Base-by-base conservation (phyloP, 331 rosid genomes). In the Pyrus hybrid region DNA sequence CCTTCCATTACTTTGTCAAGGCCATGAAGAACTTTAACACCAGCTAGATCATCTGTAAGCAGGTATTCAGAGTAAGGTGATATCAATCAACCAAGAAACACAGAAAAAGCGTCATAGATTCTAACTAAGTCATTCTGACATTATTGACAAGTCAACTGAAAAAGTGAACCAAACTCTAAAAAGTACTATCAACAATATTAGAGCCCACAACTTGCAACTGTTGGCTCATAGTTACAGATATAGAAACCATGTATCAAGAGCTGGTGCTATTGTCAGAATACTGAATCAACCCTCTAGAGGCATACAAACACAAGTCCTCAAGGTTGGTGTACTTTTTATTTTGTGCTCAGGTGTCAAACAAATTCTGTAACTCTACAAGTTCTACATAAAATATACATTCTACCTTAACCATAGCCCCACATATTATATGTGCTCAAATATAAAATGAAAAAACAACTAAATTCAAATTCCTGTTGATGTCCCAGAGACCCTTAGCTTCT, bases 11-110 rank as follows among this genome's bases (percentile, higher is more conserved):
- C 97, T 92, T 91, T 94, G 79, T 94, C 97, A 67, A 94, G 56
- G 70, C 97, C 99, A 81, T 92, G 96, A 76, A 94, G 96, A 75
- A 92, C 97, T 90, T 94, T 94, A 85, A 89, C 87, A 63, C 99
- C 96, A 2, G 92, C 91, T 73, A 94, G 78, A 83, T 86, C 85
- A 79, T 75, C 94, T 94, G 84, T 76, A 47, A 65, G 75, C 70
- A 69, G 61, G 63, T 62, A 9, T 28, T 61, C 47, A 57, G 76
- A 43, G 78, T 51, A 28, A 71, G 56, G 63, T 68, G 56, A 69
- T 18, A 58, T 68, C 22, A 53, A 64, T 54, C 29, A 43, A 41
- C 67, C 21, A 54, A 63, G 56, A 37, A 68, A 72, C 63, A 18
- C 13, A 63, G 23, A 33, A 71, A 22, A 16, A 8, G 47, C 56